Evolutionary conservation across 495 filamentous ascomycete species (phyloP).

Genomic region (Trichoderma parareesei): DNA sequence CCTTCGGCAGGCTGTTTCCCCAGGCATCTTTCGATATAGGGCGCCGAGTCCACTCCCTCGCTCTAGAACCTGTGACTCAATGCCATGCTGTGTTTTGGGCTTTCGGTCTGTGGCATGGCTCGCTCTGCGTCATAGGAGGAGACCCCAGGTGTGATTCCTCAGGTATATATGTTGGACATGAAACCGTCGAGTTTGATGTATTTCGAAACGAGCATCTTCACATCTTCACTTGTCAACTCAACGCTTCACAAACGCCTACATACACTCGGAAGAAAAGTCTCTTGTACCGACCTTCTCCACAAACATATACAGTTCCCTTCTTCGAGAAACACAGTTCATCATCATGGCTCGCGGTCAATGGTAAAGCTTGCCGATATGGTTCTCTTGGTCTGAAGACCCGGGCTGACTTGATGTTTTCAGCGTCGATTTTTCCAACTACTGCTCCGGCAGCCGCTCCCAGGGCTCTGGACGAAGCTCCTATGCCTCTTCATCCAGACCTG

Average conservation of each 20-base stretch:
- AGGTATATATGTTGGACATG: not conserved
- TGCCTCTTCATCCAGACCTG: not conserved
- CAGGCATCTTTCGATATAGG: not conserved
- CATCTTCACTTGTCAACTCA: too few relatives aligned
- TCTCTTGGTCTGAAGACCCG: not conserved
- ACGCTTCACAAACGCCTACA: too few relatives aligned
- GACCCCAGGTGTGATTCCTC: not conserved
- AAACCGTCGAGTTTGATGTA: too few relatives aligned
- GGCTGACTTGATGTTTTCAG: not conserved
- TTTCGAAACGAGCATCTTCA: too few relatives aligned
- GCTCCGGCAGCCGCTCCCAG: not conserved
- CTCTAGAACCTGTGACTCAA: conserved; percentile 7
- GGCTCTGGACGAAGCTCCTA: not conserved
- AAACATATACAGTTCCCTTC: not conserved
- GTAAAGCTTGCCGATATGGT: not conserved
- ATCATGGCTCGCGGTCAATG: not conserved
- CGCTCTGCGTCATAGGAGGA: not conserved
- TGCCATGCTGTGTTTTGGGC: not conserved
- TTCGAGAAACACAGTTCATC: not conserved
- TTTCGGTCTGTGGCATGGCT: not conserved
- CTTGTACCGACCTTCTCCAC: too few relatives aligned
- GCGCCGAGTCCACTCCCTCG: not conserved
- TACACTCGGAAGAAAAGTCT: too few relatives aligned
- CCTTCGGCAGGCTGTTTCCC: not conserved
- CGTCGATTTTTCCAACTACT: not conserved